These are phyloP conservation scores for Endocalyx cinctus DNA, from an alignment of 2,329 filamentous ascomycete genomes.

Conservation along the genomic window DNA sequence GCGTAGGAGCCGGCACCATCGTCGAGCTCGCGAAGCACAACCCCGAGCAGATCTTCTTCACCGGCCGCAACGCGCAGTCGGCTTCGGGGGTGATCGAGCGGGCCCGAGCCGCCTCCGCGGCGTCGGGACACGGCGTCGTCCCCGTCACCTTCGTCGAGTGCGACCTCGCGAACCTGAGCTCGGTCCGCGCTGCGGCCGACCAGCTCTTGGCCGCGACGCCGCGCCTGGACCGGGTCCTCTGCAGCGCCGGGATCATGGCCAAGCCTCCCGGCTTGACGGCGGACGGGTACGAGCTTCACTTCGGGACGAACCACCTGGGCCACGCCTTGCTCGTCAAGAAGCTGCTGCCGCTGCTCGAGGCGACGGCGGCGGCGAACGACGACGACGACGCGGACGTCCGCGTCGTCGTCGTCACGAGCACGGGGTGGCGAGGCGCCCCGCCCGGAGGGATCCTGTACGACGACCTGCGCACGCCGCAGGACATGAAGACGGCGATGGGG, in stretches of 20 bases:
- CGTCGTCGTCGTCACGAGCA: constrained; percentile 8
- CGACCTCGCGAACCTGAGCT: constrained; percentile 8
- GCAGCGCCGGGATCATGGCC: constrained; percentile 38
- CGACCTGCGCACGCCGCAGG: constrained; percentile 9
- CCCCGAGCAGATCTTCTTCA: constrained; percentile 17
- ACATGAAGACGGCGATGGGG: constrained; percentile 4
- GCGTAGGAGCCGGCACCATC: constrained; percentile 9
- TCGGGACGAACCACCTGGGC: constrained; percentile 38
- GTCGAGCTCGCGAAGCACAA: constrained; percentile 10
- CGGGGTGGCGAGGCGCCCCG: constrained; percentile 5
- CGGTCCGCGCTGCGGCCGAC: constrained; percentile 23
- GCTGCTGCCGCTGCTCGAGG: constrained; percentile 7
- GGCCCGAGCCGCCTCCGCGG: background rate
- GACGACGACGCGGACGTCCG: constrained; percentile 9
- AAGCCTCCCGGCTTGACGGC: constrained; percentile 25
- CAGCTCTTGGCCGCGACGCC: constrained; percentile 15
- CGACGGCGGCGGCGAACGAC: constrained; percentile 6
- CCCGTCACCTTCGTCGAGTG: constrained; percentile 8
- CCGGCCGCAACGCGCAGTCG: constrained; percentile 14
- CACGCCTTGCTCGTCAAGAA: constrained; percentile 33
- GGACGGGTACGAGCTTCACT: constrained; percentile 39
- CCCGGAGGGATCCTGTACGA: constrained; percentile 10
- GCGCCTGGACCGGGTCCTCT: constrained; percentile 36
- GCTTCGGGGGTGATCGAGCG: constrained; percentile 11
- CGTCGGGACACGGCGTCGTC: too few relatives aligned